Evolutionary conservation across 2,329 filamentous ascomycete genomes (phyloP), one percentile per base, ranked within the genome.

Genomic region (Aureobasidium mangrovei): DNA sequence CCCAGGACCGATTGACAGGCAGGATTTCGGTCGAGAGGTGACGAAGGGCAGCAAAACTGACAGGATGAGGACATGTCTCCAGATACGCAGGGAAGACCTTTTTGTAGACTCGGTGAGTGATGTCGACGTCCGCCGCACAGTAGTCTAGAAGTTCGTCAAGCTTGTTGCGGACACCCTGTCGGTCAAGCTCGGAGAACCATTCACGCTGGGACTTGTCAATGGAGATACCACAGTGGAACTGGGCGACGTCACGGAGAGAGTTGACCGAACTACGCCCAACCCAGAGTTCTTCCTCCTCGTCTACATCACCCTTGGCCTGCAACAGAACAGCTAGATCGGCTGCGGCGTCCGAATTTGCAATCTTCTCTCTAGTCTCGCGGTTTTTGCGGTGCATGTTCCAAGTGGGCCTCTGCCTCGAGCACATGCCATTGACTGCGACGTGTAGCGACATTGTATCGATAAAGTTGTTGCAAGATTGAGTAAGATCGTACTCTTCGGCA

Each of bases 381-480:
- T 85, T 89, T 72, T 98, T 98, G 67, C 89, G 87, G 69, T 95
- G 88, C 68, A 88, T 94, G 84, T 96, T 90, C 93, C 93, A 98
- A 0, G 88, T 95, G 7, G 94, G 93, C 47, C 93, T 81, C 69
- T 98, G 93, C 60, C 87, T 85, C 26, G 93, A 97, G 70, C 93
- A 98, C 93, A 98, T 98, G 58, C 93, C 93, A 66, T 98, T 98
- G 27, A 95, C 91, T 2, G 94, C 94, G 6, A 95, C 91, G 67
- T 98, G 93, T 24, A 98, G 74, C 1, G 91, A 97, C 93, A 98
- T 98, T 31, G 93, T 98, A 67, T 98, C 93, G 49, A 98, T 72
- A 66, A 95, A 98, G 41, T 82, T 85, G 61, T 90, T 97, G 38
- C 83, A 81, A 1, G 88, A 85, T 68, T 96, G 91, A 53, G 81